Base-by-base conservation (phyloP, 1,284 basidiomycete species). In the Exobasidium rhododendri region DNA sequence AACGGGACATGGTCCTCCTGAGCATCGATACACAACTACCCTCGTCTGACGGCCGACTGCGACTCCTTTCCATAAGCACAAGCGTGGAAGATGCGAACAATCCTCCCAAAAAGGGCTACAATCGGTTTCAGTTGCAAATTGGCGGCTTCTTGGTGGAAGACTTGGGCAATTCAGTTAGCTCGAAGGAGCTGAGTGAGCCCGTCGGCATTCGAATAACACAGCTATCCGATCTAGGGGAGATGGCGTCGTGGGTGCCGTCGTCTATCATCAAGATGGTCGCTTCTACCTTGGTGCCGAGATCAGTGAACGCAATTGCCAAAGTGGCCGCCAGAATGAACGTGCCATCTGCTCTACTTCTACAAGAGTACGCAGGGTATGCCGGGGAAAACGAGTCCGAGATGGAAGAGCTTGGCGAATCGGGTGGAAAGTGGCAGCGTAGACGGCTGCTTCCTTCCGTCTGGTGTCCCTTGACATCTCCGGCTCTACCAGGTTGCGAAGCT, bases 81-180 rank as follows among this genome's bases (percentile, higher is more conserved):
- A 68, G 66, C 26, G 56, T 69, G 40, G 50, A 62, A 5, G 68
- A 74, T 46, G 65, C 72, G 4, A 61, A 53, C 11, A 54, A 66
- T 26, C 70, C 72, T 0, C 67, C 70, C 6, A 63, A 65, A 28
- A 74, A 73, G 55, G 68, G 67, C 10, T 73, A 71, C 53, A 69
- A 64, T 5, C 67, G 70, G 47, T 74, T 71, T 60, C 63, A 71
- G 17, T 63, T 75, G 31, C 59, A 53, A 13, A 66, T 69, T 0
- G 73, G 72, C 28, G 73, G 73, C 17, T 75, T 75, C 61, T 68
- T 75, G 66, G 71, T 74, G 28, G 73, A 75, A 35, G 73, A 73
- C 43, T 59, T 75, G 1, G 70, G 70, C 17, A 61, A 14, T 31
- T 22, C 24, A 30, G 11, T 14, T n/a, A 29, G 29, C 10, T 7